Base-by-base conservation (phyloP, 2,329 filamentous ascomycete species). In the Pseudocercospora macadamiae region DNA sequence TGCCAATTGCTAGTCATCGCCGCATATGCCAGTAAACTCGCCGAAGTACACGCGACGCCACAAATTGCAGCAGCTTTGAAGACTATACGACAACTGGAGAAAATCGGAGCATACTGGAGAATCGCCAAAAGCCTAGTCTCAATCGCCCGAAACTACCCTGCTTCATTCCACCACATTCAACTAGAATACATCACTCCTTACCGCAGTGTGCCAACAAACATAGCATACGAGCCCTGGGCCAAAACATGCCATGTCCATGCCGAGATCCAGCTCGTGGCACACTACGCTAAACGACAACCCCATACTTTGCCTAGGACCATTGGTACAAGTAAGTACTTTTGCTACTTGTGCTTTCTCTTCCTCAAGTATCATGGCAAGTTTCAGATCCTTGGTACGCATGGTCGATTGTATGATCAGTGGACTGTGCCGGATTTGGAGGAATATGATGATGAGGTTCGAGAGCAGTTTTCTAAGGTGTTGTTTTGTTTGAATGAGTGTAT, bases 251-350 rank as follows among this genome's bases (percentile, higher is more conserved):
- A 61, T 32, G 59, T 61, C n/a, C 59, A 61, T 30, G 59, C 59
- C 12, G 59, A 61, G 21, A 51, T 61, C 7, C 59, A 61, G 37
- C 37, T 61, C 14, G 45, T 55, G 6, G 59, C 58, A 7, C 51
- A 61, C n/a, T 34, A 34, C 12, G 47, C 59, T n/a, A n/a, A n/a
- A n/a, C n/a, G 9, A 39, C 16, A 12, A n/a, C 28, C 4, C 19
- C 19, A 39, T 1, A 32, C 55, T 34, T 45, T 25, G 51, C 55
- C 59, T 10, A 44, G 59, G 8, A 55, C 45, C 2, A 55, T 61
- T 19, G 59, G 59, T 26, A 61, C 59, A 8, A 61, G 59, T 55
- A 61, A 61, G 37, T 61, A 58, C 34, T 51, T 58, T n/a, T 61
- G 59, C 55, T 61, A 58, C 19, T 45, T 61, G 18, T 61, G 59